Evolutionary conservation across 371 early-diverging fungal species (phyloP), one percentile per base, ranked within the genome.

Genomic region (Rhizomucor pusillus): DNA sequence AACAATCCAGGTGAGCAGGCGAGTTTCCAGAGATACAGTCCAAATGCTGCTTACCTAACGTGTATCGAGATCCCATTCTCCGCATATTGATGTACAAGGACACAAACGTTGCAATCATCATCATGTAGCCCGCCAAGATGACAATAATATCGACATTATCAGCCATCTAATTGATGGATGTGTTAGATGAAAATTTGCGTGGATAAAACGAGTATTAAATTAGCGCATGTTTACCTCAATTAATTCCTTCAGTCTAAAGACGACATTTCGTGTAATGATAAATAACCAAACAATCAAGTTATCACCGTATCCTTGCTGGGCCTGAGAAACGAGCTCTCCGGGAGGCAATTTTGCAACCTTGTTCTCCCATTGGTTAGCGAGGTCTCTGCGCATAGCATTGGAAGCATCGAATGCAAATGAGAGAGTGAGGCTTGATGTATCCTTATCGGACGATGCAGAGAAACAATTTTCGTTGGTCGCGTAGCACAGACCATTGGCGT

Each of bases 21-120:
- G 5, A 41, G 22, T 29, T 29, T 29, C 29, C 29, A 29, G 29
- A 29, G 29, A 5, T 7, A 29, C 29, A 5, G 29, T 7, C n/a
- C 36, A 22, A 11, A 29, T 29, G 29, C 29, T 29, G 13, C 56
- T 73, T 75, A 70, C 86, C 90, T 45, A 94, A 76, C 1, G 89
- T 83, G 57, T 85, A 84, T 50, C 82, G 80, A 13, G 93, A 93
- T 23, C 92, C 93, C 55, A 92, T 75, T 23, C 79, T 72, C 51
- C 91, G 83, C 91, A 94, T 90, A 56, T 90, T 93, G 49, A 77
- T 63, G 50, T 91, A 92, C 11, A 92, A 71, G 29, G 84, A 77
- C 24, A 86, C 72, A 56, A 94, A 85, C 6, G 93, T 91, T 48
- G 79, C 80, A 48, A 85, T 76, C 80, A 92, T 89, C 68, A 93